A percentile compares a stretch with the other conserved stretches of the same genome.
phyloP scores from a whole-genome alignment of 2,329 filamentous ascomycete genomes.

The Plectosphaerella cucumerina region DNA sequence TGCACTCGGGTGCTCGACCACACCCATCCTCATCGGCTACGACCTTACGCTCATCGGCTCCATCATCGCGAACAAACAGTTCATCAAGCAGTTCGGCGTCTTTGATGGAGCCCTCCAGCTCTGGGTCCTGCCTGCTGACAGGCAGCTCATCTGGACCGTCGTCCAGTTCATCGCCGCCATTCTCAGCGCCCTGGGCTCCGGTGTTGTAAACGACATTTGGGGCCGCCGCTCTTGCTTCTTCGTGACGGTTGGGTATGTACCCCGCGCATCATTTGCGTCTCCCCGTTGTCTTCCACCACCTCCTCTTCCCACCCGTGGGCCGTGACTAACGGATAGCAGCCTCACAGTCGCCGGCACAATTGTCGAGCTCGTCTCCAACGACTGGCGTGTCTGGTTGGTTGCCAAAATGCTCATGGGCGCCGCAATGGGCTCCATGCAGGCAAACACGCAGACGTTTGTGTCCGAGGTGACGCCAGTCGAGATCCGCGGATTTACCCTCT shows the following conservation, averaged over 20 bases:
- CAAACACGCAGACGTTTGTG: slow-evolving; percentile 1
- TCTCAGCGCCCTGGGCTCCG: background rate
- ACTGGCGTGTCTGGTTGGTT: slow-evolving; percentile 1
- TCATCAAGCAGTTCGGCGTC: slow-evolving; percentile 1
- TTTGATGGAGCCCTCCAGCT: background rate
- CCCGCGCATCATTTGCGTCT: background rate
- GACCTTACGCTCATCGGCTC: slow-evolving; percentile 3
- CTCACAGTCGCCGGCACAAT: slow-evolving; percentile 1
- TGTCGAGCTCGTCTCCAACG: background rate
- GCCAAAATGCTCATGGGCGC: slow-evolving; percentile 2
- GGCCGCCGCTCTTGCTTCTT: background rate
- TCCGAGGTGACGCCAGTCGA: slow-evolving; percentile 1
- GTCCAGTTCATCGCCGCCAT: background rate
- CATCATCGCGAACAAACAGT: slow-evolving; percentile 2
- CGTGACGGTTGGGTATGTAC: background rate
- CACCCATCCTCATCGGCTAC: background rate
- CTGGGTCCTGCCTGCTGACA: background rate
- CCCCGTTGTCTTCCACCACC: background rate
- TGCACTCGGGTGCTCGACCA: background rate
- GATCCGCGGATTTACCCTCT: slow-evolving; percentile 2
- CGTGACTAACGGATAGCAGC: background rate
- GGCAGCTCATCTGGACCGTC: background rate
- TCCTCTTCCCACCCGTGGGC: too few species aligned
- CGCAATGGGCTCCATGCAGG: slow-evolving; percentile 4
- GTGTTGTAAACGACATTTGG: background rate